phyloP scores from a whole-genome alignment of 345 rosid species.

The Hibiscus tridactylites region DNA sequence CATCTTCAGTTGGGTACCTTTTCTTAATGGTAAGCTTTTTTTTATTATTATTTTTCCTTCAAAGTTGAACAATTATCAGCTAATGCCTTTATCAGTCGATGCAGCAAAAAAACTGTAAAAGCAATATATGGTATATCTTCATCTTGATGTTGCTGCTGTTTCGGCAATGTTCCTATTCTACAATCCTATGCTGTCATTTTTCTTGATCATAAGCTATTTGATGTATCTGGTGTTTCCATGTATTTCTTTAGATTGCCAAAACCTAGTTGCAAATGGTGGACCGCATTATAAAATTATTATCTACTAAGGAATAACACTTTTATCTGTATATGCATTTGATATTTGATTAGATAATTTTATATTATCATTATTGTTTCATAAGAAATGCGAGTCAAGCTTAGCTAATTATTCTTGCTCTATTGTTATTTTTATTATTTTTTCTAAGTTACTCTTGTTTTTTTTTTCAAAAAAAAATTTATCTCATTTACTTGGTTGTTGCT shows the following conservation, averaged over 20 bases:
- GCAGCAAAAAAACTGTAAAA: not conserved
- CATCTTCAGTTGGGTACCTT: constrained; percentile 73
- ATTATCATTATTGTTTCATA: not conserved
- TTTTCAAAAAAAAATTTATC: not conserved
- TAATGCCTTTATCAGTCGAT: not conserved
- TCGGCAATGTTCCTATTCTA: not conserved
- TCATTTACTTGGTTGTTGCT: not conserved
- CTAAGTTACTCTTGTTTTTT: not conserved
- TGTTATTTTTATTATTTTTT: not conserved
- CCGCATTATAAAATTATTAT: not conserved
- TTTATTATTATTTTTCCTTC: not conserved
- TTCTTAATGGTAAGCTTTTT: constrained; percentile 50
- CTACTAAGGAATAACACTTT: not conserved
- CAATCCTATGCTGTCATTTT: not conserved
- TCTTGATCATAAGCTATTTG: not conserved
- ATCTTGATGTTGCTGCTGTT: not conserved
- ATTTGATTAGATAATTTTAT: not conserved
- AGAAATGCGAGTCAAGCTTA: not conserved
- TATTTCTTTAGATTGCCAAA: not conserved
- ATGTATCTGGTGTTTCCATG: not conserved
- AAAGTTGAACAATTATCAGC: not conserved
- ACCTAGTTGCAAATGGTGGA: not conserved
- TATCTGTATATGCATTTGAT: not conserved
- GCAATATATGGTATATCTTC: not conserved
- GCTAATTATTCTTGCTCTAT: not conserved